These are phyloP conservation scores for Corynespora cassiicola DNA, from an alignment of 2,329 filamentous ascomycete species.

Conservation along the genomic window DNA sequence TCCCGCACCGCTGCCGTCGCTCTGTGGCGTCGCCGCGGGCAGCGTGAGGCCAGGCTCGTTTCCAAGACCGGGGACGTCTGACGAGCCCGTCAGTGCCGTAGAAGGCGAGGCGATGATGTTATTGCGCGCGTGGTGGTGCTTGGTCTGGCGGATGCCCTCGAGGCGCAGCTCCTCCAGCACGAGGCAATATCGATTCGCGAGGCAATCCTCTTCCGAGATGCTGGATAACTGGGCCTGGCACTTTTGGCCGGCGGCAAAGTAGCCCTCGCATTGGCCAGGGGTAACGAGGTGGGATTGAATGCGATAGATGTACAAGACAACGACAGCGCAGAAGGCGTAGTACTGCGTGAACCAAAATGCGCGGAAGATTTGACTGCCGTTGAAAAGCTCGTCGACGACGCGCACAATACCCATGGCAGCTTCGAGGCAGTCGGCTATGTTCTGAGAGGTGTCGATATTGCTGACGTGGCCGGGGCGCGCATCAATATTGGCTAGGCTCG, in stretches of 20 bases:
- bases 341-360: constrained; percentile 62
- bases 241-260: constrained; percentile 53
- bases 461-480: constrained; percentile 18
- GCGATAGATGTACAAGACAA: constrained; percentile 61
- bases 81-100: not conserved
- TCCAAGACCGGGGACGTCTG: not conserved
- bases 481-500: constrained; percentile 39
- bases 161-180: constrained; percentile 60
- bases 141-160: constrained; percentile 45
- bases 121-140: constrained; percentile 2
- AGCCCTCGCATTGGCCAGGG: constrained; percentile 56
- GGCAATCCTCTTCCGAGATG: constrained; percentile 38
- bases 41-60: no score
- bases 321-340: constrained; percentile 61
- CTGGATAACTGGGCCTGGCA: constrained; percentile 46
- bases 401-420: constrained; percentile 56
- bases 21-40: no score
- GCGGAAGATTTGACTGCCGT: constrained; percentile 51
- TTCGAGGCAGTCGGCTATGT: constrained; percentile 54
- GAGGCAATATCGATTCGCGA: constrained; percentile 56
- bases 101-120: not conserved
- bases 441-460: constrained; percentile 32
- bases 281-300: constrained; percentile 56
- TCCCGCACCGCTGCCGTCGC: constrained; percentile 19
- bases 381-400: constrained; percentile 51